Base-by-base conservation (phyloP, 2,329 filamentous ascomycete species). In the Cladophialophora carrionii region DNA sequence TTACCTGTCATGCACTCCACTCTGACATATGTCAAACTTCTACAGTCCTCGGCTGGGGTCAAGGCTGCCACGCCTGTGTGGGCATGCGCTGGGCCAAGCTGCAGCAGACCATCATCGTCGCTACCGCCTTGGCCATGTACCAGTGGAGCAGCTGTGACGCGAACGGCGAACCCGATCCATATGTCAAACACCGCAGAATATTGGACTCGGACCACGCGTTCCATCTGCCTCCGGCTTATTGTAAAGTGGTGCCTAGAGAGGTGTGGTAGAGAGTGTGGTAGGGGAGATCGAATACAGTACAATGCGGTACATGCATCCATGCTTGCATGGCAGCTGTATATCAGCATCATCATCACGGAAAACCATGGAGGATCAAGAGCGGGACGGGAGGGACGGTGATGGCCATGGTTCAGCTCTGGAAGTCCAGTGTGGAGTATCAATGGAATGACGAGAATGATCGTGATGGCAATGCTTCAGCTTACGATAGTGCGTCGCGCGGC, bases 61-160 rank as follows among this genome's bases (percentile, higher is more conserved):
- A 43, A 43, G 41, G 41, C n/a, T 43, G 41, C n/a, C 41, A 43
- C 41, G 41, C 41, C 41, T 43, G 41, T n/a, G 41, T 43, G 3
- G 41, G 41, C 41, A 43, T 43, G 41, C 41, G 41, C 41, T 43
- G 41, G 41, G 41, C 41, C 41, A 43, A 43, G n/a, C n/a, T 43
- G 41, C 41, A 43, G 41, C 41, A 43, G n/a, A 43, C 41, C 41
- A 43, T 43, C 41, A 12, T 43, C 12, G 41, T 43, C 41, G 41
- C 41, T 9, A 43, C 41, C 41, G 41, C 41, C 41, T 8, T 43
- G 41, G 10, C 41, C n/a, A 43, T 43, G 41, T 43, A 43, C 41
- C 41, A 43, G 9, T 43, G 41, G 41, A 12, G 3, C 41, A 43
- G 41, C n/a, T 43, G 41, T 9, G 41, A 43, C n/a, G 41, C 41